phyloP scores from a whole-genome alignment of 129 eudicot species.

The Glebionis coronaria region DNA sequence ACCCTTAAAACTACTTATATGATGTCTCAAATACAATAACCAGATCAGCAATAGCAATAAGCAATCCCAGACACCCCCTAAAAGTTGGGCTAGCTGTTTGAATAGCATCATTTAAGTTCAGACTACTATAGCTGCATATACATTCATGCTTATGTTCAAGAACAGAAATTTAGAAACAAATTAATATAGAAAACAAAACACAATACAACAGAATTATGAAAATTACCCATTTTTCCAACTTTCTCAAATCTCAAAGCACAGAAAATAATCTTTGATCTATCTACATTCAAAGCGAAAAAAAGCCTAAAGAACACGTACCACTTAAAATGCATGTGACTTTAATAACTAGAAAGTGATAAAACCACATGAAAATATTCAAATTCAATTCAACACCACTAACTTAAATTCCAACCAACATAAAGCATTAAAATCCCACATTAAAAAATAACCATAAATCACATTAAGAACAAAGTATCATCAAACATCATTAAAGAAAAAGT shows the following conservation, averaged over 20 bases:
- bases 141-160: constrained; percentile 4
- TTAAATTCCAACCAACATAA: constrained; percentile 26
- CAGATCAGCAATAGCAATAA: too few species aligned
- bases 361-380: not conserved
- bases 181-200: constrained; percentile 11
- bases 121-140: constrained; percentile 13
- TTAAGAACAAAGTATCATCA: constrained; percentile 23
- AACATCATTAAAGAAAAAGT: constrained; percentile 24
- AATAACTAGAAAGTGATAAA: constrained; percentile 17
- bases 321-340: constrained; percentile 24
- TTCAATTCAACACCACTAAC: constrained; percentile 16
- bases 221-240: constrained; percentile 33
- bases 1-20: too few species aligned
- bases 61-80: too few species aligned
- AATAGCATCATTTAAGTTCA: constrained; percentile 1
- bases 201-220: constrained; percentile 4
- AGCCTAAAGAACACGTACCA: constrained; percentile 26
- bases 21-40: too few species aligned
- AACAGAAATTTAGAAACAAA: not conserved
- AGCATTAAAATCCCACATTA: constrained; percentile 2
- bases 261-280: constrained; percentile 18
- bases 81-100: not conserved
- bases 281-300: constrained; percentile 34
- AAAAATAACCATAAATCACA: constrained; percentile 12
- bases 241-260: constrained; percentile 22